These are phyloP conservation scores for Suhomyces emberorum DNA, from an alignment of 805 yeast species.

Conservation along the genomic window DNA sequence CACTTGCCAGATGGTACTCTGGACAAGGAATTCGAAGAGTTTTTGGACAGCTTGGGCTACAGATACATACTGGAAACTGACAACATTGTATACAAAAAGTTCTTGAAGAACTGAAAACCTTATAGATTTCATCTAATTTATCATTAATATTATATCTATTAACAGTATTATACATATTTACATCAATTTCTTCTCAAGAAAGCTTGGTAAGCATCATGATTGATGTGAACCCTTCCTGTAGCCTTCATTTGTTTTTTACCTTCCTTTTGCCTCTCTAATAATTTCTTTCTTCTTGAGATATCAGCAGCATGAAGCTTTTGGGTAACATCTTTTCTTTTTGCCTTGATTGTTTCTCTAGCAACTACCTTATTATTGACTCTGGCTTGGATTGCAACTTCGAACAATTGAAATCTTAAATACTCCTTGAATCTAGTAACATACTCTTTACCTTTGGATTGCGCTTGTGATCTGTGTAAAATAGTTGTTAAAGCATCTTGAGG, in stretches of 20 bases:
- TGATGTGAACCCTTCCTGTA: slow-evolving; percentile 72
- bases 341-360: slow-evolving; percentile 91
- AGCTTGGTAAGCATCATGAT: slow-evolving; percentile 86
- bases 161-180: not conserved
- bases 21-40: slow-evolving; percentile 59
- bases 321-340: slow-evolving; percentile 90
- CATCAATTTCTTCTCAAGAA: slow-evolving; percentile 42
- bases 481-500: slow-evolving; percentile 91
- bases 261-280: slow-evolving; percentile 84
- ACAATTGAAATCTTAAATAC: slow-evolving; percentile 75
- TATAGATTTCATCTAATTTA: too few species aligned
- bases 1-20: slow-evolving; percentile 71
- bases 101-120: slow-evolving; percentile 45
- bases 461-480: slow-evolving; percentile 80
- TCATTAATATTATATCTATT: too few species aligned
- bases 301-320: slow-evolving; percentile 93
- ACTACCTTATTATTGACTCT: slow-evolving; percentile 73
- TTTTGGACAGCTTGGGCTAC: slow-evolving; percentile 72
- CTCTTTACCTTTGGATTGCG: slow-evolving; percentile 67
- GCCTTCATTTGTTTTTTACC: slow-evolving; percentile 85
- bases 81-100: slow-evolving; percentile 79
- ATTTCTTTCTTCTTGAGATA: slow-evolving; percentile 82
- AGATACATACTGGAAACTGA: slow-evolving; percentile 77
- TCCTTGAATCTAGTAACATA: slow-evolving; percentile 83
- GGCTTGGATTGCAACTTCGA: slow-evolving; percentile 92